Evolutionary conservation across 2,329 filamentous ascomycete genomes (phyloP).

Genomic region (Fonsecaea pugnacius): DNA sequence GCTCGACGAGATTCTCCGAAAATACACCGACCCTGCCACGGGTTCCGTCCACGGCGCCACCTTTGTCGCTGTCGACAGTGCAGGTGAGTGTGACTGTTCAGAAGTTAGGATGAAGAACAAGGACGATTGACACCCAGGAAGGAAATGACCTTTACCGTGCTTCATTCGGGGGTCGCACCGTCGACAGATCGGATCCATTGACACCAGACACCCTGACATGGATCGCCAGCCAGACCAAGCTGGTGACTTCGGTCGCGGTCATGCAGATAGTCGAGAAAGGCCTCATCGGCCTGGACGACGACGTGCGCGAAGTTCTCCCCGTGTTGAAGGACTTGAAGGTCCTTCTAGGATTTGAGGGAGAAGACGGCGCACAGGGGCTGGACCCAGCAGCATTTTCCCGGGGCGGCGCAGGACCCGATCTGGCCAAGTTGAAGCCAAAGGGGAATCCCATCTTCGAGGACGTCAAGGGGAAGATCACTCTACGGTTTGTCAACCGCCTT

Average conservation of each 20-base stretch:
- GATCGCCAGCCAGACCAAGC: conserved; percentile 43
- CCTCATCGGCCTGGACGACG: conserved; percentile 52
- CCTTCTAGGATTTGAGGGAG: conserved; percentile 21
- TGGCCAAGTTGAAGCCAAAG: conserved; percentile 16
- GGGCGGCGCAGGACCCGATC: background rate
- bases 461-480: conserved; percentile 24
- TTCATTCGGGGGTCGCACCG: conserved; percentile 9
- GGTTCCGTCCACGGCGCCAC: conserved; percentile 20
- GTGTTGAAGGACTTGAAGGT: conserved; percentile 55
- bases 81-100: conserved; percentile 7
- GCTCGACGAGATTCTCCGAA: conserved; percentile 21
- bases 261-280: conserved; percentile 62
- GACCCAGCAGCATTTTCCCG: background rate
- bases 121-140: conserved; percentile 1
- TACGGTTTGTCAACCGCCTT: conserved; percentile 8
- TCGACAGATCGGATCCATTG: conserved; percentile 24
- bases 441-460: conserved; percentile 22
- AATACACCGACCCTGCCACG: conserved; percentile 20
- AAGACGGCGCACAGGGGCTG: background rate
- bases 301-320: conserved; percentile 53
- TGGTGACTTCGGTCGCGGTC: conserved; percentile 57
- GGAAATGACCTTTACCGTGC: conserved; percentile 14
- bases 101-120: background rate
- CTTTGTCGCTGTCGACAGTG: conserved; percentile 20
- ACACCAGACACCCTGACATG: conserved; percentile 30